Conservation (phyloP, 768 basidiomycete genomes). For the Coprinellus micaceus region DNA sequence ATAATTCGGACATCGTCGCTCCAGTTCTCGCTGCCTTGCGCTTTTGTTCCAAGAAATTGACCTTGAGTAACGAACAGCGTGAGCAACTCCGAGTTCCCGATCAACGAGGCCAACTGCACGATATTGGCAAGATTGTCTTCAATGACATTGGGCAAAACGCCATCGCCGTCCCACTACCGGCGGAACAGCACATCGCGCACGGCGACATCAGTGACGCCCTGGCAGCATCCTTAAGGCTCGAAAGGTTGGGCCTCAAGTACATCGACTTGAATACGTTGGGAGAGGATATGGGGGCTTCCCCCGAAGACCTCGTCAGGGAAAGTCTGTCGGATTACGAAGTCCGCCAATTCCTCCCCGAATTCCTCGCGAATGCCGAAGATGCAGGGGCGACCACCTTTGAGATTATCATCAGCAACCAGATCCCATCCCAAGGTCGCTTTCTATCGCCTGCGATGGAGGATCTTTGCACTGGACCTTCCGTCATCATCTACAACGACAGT, state of each 20-base stretch:
- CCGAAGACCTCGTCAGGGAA: constrained; percentile 40
- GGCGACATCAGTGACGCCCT: constrained; percentile 27
- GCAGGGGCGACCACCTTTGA: constrained; percentile 41
- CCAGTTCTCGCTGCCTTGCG: constrained; percentile 29
- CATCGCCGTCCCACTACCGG: constrained; percentile 17
- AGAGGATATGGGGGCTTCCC: constrained; percentile 41
- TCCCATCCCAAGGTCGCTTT: constrained; percentile 12
- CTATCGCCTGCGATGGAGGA: constrained; percentile 32
- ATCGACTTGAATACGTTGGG: constrained; percentile 26
- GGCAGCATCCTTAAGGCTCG: constrained; percentile 26
- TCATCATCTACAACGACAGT: constrained; percentile 44
- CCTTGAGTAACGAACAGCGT: constrained; percentile 17
- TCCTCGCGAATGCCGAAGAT: constrained; percentile 52
- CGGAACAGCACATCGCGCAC: constrained; percentile 26
- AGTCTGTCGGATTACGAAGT: constrained; percentile 39
- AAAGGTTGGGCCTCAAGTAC: constrained; percentile 31
- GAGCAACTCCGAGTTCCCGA: constrained; percentile 34
- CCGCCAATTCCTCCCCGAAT: constrained; percentile 44
- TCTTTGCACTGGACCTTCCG: constrained; percentile 33
- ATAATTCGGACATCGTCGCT: constrained; percentile 13
- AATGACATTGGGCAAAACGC: constrained; percentile 39
- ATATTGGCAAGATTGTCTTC: constrained; percentile 28
- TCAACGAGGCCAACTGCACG: constrained; percentile 20
- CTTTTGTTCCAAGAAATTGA: constrained; percentile 21
- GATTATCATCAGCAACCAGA: constrained; percentile 34